phyloP scores from a whole-genome alignment of 805 yeast genomes.

The Candida vaughaniae region DNA sequence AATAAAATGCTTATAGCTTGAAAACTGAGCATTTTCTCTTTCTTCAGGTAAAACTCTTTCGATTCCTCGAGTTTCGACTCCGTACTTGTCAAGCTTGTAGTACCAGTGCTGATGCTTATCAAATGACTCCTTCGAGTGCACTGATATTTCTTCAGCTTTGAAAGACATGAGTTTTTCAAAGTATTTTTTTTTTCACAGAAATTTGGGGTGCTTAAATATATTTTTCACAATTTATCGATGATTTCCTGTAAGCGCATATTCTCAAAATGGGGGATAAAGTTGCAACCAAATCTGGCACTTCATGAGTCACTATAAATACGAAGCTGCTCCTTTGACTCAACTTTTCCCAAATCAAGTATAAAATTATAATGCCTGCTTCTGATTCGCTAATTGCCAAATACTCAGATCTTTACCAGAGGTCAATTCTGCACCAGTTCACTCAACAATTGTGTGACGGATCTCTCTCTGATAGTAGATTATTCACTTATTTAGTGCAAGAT shows the following conservation, averaged over 20 bases:
- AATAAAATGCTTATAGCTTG: constrained; percentile 13
- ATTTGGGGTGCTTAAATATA: no score
- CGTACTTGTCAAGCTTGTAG: constrained; percentile 24
- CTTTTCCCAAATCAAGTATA: no score
- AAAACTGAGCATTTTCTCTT: constrained; percentile 12
- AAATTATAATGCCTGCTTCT: no score
- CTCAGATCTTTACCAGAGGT: constrained; percentile 18
- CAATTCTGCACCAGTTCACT: constrained; percentile 42
- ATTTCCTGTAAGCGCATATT: no score
- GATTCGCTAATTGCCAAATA: no score
- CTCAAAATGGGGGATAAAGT: no score
- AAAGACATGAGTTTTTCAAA: no score
- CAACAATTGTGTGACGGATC: constrained; percentile 47
- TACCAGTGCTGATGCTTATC: constrained; percentile 14
- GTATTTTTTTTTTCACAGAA: no score
- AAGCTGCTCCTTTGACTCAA: no score
- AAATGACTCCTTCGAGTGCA: not conserved
- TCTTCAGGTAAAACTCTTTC: constrained; percentile 32
- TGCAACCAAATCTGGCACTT: no score
- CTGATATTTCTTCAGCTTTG: not conserved
- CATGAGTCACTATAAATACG: no score
- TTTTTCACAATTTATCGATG: no score
- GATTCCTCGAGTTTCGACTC: constrained; percentile 35
- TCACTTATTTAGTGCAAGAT: constrained; percentile 49
- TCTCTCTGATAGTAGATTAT: constrained; percentile 40